Base-by-base conservation (phyloP, 768 basidiomycete genomes). In the Leccinum fibrillosum region DNA sequence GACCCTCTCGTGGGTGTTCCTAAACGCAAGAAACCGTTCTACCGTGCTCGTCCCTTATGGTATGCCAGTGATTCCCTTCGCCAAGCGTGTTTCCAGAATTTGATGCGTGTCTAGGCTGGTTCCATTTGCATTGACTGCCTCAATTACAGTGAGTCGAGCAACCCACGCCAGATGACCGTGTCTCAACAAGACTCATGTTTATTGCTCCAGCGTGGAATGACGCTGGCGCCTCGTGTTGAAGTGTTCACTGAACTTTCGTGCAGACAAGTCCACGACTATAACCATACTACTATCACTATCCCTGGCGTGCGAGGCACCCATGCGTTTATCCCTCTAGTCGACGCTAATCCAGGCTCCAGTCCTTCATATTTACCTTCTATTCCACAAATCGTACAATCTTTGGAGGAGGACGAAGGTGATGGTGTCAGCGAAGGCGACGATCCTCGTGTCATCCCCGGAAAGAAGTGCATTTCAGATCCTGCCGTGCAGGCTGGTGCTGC, bases 161-260 rank as follows among this genome's bases (percentile, higher is more conserved):
- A 19, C 13, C 11, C 30, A 28, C 35, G 15, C 34, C 51, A 21
- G 52, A 45, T 39, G 53, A 4, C 17, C 49, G 26, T 11, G 13
- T 13, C 37, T 55, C 25, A 56, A 60, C 15, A 44, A 56, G 58
- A 42, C 25, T 49, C n/a, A 23, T 23, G 57, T 52, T 44, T 58
- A 53, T 61, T 60, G 62, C 23, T 61, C 7, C 61, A 92, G 90
- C 86, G 90, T 25, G 89, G 90, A 34, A 85, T 92, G 74, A 91
- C 89, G 1, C 77, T 89, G 70, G 85, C 89, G 37, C 86, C 89
- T 11, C 83, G 89, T 56, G 86, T 92, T 49, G 86, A 90, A 70
- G 86, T 92, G 28, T 91, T 86, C 76, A 90, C 85, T 47, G 83
- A 86, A 52, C 82, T 92, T 53, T 85, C 90, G 4, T 92, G 90